Evolutionary conservation across 1,139 yeast genomes (phyloP).

Genomic region (Hanseniaspora sp.): DNA sequence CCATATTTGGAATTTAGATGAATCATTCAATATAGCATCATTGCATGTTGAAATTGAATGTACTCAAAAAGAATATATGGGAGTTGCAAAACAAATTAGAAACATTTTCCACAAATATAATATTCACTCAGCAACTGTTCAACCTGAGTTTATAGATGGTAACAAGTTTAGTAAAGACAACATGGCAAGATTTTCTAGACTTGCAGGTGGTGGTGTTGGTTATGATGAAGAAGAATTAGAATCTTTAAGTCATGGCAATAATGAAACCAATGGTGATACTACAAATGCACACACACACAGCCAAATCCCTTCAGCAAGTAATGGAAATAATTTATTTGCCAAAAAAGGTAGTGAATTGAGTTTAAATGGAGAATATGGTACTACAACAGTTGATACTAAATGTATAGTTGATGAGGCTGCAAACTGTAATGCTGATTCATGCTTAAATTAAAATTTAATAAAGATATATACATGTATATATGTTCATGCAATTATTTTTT

Average conservation of each 20-base stretch:
- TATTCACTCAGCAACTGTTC: slow-evolving; percentile 87
- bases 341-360: slow-evolving; percentile 6
- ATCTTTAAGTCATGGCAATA: neutral
- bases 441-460: slow-evolving; percentile 24
- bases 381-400: slow-evolving; percentile 26
- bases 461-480: too few relatives aligned
- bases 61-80: slow-evolving; percentile 53
- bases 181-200: slow-evolving; percentile 30
- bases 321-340: slow-evolving; percentile 2
- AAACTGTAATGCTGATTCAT: slow-evolving; percentile 36
- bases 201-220: slow-evolving; percentile 30
- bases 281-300: neutral
- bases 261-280: slow-evolving; percentile 6
- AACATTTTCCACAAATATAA: slow-evolving; percentile 73
- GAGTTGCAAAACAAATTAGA: slow-evolving; percentile 67
- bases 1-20: slow-evolving; percentile 94
- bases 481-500: too few relatives aligned
- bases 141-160: slow-evolving; percentile 58
- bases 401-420: slow-evolving; percentile 40
- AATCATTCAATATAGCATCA: slow-evolving; percentile 76
- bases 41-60: slow-evolving; percentile 68
- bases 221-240: slow-evolving; percentile 6
- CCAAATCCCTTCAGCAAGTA: neutral
- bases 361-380: slow-evolving; percentile 26
- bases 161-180: slow-evolving; percentile 24